Conservation (phyloP, 495 filamentous ascomycete genomes). For the Polyplosphaeria fusca region DNA sequence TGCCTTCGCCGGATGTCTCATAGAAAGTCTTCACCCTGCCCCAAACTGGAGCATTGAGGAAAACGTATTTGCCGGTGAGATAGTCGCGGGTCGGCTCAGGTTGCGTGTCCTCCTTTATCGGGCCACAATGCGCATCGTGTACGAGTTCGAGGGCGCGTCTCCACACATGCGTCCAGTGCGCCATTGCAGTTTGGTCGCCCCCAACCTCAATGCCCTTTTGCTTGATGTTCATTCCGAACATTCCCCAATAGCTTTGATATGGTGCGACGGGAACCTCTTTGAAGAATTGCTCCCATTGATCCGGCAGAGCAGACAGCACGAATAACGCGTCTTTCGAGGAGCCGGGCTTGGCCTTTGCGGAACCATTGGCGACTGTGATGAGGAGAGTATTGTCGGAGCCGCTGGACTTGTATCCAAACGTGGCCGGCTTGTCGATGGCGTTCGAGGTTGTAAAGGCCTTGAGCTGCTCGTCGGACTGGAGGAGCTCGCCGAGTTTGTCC, state of each 20-base stretch:
- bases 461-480: slow-evolving; percentile 37
- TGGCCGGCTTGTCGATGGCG: slow-evolving; percentile 34
- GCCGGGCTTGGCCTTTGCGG: slow-evolving; percentile 29
- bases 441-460: slow-evolving; percentile 41
- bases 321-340: slow-evolving; percentile 32
- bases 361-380: slow-evolving; percentile 37
- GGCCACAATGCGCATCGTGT: slow-evolving; percentile 41
- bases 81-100: slow-evolving; percentile 33
- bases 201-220: slow-evolving; percentile 40
- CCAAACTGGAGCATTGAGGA: slow-evolving; percentile 42
- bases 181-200: slow-evolving; percentile 40
- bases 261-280: slow-evolving; percentile 39
- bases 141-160: slow-evolving; percentile 42
- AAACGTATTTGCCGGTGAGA: slow-evolving; percentile 42
- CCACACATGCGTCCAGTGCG: slow-evolving; percentile 43
- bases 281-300: slow-evolving; percentile 46
- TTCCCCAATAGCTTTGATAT: slow-evolving; percentile 44
- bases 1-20: slow-evolving; percentile 41
- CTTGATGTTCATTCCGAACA: slow-evolving; percentile 46
- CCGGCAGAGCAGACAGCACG: slow-evolving; percentile 39
- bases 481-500: slow-evolving; percentile 18
- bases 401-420: slow-evolving; percentile 42
- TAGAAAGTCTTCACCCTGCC: slow-evolving; percentile 43
- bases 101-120: slow-evolving; percentile 31
- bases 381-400: slow-evolving; percentile 38